phyloP scores from a whole-genome alignment of 1,284 basidiomycete species.

The Cerrena zonata region DNA sequence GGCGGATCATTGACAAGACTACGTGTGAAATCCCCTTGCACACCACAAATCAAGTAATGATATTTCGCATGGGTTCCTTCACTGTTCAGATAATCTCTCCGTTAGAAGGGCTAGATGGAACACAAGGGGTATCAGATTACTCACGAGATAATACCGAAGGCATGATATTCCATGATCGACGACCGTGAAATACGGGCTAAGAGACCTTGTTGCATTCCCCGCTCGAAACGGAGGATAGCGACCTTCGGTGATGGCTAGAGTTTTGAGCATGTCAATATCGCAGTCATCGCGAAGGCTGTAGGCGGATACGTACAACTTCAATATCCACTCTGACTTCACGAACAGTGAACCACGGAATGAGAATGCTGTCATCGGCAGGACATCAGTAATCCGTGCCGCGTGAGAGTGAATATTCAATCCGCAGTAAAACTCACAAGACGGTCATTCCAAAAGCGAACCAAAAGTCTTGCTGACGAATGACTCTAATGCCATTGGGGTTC shows the following conservation, averaged over 20 bases:
- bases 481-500: slow-evolving; percentile 31
- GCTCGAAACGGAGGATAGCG: slow-evolving; percentile 57
- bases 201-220: slow-evolving; percentile 69
- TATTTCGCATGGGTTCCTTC: slow-evolving; percentile 55
- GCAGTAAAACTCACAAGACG: slow-evolving; percentile 26
- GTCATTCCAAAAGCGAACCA: slow-evolving; percentile 42
- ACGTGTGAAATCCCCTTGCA: slow-evolving; percentile 67
- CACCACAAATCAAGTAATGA: slow-evolving; percentile 68
- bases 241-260: slow-evolving; percentile 63
- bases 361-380: slow-evolving; percentile 24
- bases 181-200: slow-evolving; percentile 61
- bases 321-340: slow-evolving; percentile 39
- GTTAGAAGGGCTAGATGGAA: slow-evolving; percentile 1
- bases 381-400: slow-evolving; percentile 5
- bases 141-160: slow-evolving; percentile 66
- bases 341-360: slow-evolving; percentile 40
- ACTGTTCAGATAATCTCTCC: slow-evolving; percentile 27
- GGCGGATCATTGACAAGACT: slow-evolving; percentile 57
- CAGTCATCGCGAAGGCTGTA: background rate
- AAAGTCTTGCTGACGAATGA: slow-evolving; percentile 40
- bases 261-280: slow-evolving; percentile 2
- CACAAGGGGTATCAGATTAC: slow-evolving; percentile 18
- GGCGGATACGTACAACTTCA: slow-evolving; percentile 32
- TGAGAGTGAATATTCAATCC: background rate
- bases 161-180: slow-evolving; percentile 63